Base-by-base conservation (phyloP, 1,139 yeast species). In the Protomyces inouyei region DNA sequence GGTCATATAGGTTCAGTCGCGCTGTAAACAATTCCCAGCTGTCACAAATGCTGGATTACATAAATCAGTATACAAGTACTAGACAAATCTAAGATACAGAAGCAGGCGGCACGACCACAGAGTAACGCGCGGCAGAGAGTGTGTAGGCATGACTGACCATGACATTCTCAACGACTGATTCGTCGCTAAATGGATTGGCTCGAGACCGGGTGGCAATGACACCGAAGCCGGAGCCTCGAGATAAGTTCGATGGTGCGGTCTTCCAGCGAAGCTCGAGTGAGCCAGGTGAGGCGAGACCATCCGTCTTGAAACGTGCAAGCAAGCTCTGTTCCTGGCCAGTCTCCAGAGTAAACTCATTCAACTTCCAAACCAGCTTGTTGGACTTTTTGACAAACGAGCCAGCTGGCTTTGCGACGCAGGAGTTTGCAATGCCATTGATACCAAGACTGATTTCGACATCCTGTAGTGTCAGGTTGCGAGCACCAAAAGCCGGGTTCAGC, bases 351-450 rank as follows among this genome's bases (percentile, higher is more conserved):
- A 88, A 92, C 14, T 77, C 76, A 28, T 55, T 59, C 60, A 46
- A 10, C 36, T 63, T 72, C 72, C 25, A 65, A 60, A 65, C 75
- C 70, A 12, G 85, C 85, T 72, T 83, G 85, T 73, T 88, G 83
- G 97, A 97, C 85, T 57, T 89, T 97, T 73, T 84, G 86, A 75
- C 86, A 89, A 78, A 90, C 90, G 64, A 83, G 60, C 97, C 98
- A 65, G 88, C 85, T 3, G 98, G 98, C 72, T 88, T 88, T 12
- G 96, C 87, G 67, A 91, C 85, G 0, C 97, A 97, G 32, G 90
- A 82, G 23, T 73, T 72, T 32, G 84, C 82, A 46, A 79, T 77
- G 3, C 78, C 78, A 55, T 72, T 73, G 37, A 77, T 70, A 8
- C 76, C 72, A 4, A 88, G 95, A 12, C 88, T 83, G 9, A 92